Evolutionary conservation across 2,329 filamentous ascomycete species (phyloP).

Genomic region (Alternaria arbusti): DNA sequence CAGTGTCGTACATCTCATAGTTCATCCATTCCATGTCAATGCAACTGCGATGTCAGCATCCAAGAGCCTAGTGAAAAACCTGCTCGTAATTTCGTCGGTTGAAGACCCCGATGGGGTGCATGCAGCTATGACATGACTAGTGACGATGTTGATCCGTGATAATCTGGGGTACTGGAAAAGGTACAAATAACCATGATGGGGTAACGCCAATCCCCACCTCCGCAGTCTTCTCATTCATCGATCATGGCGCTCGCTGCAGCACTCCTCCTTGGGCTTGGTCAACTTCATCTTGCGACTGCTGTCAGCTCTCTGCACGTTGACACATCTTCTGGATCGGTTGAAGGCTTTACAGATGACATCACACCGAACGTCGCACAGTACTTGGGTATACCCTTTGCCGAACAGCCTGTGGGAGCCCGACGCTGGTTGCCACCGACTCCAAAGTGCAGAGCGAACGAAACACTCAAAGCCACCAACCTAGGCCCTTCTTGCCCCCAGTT

Average conservation of each 20-base stretch:
- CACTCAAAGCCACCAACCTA: slow-evolving; percentile 37
- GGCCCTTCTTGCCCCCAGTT: slow-evolving; percentile 39
- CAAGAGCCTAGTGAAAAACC: neutral
- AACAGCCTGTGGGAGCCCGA: slow-evolving; percentile 39
- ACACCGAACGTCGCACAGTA: slow-evolving; percentile 49
- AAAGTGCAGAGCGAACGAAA: slow-evolving; percentile 21
- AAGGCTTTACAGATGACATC: slow-evolving; percentile 42
- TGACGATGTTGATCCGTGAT: neutral
- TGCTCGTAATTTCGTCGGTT: neutral
- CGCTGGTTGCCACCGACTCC: slow-evolving; percentile 43
- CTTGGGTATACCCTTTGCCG: slow-evolving; percentile 48
- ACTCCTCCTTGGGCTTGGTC: slow-evolving; percentile 2
- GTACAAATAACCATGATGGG: neutral
- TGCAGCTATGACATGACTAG: neutral
- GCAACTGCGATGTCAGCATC: neutral
- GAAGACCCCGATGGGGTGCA: neutral
- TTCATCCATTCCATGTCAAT: neutral
- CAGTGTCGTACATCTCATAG: neutral
- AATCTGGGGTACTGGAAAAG: neutral
- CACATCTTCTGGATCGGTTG: slow-evolving; percentile 38
- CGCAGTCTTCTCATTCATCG: neutral
- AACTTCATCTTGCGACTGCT: slow-evolving; percentile 16
- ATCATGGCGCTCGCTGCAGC: slow-evolving; percentile 3
- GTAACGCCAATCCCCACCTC: neutral
- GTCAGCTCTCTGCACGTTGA: slow-evolving; percentile 25